Base-by-base conservation (phyloP, 2,329 filamentous ascomycete species). In the Lecanicillium sp. region DNA sequence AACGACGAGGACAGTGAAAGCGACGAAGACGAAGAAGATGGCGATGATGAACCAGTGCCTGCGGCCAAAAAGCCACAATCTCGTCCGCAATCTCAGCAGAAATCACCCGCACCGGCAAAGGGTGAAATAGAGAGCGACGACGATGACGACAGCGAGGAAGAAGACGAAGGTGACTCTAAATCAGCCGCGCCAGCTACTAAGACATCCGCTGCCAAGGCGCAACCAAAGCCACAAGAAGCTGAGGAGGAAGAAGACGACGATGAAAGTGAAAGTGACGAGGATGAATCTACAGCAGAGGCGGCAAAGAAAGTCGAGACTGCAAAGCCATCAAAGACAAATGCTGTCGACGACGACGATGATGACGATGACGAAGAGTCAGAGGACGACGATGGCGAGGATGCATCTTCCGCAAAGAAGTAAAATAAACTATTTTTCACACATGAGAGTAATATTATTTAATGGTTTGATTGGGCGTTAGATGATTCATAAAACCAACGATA, bases 331-430 rank as follows among this genome's bases (percentile, higher is more conserved):
- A 28, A 30, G 22, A 27, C 35, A 9, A 17, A 25, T 12, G 18
- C 33, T 35, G 16, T 31, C 47, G 45, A 25, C 11, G 11, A 16
- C 3, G 47, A 54, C 2, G 50, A 52, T 2, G 50, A 56, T 0
- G 50, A 53, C 0, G 49, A 57, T 0, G 51, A 53, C 0, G 48
- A 55, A 2, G 52, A 54, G 0, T 48, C 54, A 0, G 53, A 56
- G 1, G 51, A 56, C 2, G 50, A 56, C 2, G 51, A 55, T 9
- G 47, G 49, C 3, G 42, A 49, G 8, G 45, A 50, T 2, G 47
- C 51, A 5, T 49, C 54, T 1, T 51, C 52, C 48, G 53, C 0
- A 47, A 53, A 1, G 48, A 52, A 9, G 48, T 50, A 3, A 48
- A 49, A 3, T 27, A 48, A 9, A 5, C 3, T 20, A 34, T n/a